Evolutionary conservation across 805 yeast species (phyloP), one percentile per base, ranked within the genome.

Genomic region (Kockiozyma suomiensis): DNA sequence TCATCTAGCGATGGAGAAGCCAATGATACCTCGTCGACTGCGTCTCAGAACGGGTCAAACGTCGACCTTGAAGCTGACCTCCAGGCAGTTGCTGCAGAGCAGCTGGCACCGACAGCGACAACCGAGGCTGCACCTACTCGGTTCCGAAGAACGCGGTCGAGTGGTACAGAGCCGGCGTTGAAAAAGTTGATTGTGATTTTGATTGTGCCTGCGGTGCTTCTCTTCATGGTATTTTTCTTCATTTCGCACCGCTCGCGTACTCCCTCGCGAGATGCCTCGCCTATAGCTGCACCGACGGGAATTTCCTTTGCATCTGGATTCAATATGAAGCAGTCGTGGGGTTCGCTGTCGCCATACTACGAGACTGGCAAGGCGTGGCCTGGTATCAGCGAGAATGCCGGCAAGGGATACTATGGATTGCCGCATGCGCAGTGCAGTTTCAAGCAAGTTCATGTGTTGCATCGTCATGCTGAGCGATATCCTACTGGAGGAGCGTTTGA

Each of bases 401-500:
- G 68, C 32, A 61, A 57, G 50, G 73, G 72, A 19, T 67, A 62
- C 50, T 66, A 66, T 37, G 69, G 71, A 5, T 62, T 71, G 25
- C 73, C 76, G 2, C 21, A 61, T 37, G 75, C 72, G 7, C 76
- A 75, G 47, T 85, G 88, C 72, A 68, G 72, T 4, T 76, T 85
- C 56, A 82, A 82, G 66, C 93, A 87, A 72, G 89, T 87, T 8
- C 90, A 86, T 66, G 73, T 87, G 23, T 74, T 87, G 53, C 84
- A 85, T 66, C 81, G 96, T 69, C 96, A 90, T 69, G 96, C 93
- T 21, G 94, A 88, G 72, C 77, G 96, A 65, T 87, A 78, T 69
- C 90, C 90, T 2, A 80, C 87, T 2, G 71, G 66, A 2, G 74
- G 76, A n/a, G 74, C 78, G 2, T 74, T 70, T 26, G 66, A 70